Evolutionary conservation across 257 asterid genomes (phyloP).

Genomic region (Prunella vulgaris): DNA sequence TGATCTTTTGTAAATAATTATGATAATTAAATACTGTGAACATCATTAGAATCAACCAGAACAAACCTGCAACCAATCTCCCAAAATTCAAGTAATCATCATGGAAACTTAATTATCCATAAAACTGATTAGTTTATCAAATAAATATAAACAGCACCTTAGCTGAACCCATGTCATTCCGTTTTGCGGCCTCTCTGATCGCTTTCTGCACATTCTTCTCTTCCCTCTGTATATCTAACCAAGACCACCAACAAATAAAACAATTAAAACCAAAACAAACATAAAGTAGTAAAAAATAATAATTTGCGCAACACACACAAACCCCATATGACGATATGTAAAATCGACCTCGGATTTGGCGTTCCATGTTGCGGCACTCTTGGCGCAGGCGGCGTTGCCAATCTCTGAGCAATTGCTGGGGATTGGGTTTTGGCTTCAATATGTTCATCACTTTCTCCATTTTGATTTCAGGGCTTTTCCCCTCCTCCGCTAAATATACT

Average conservation of each 20-base stretch:
- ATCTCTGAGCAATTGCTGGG: constrained; percentile 80
- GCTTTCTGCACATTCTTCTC: constrained; percentile 95
- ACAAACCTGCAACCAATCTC: neutral
- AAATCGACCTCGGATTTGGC: constrained; percentile 77
- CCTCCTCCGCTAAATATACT: neutral
- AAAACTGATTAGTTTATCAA: neutral
- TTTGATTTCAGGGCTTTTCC: neutral
- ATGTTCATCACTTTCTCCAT: constrained; percentile 78
- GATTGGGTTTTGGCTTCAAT: constrained; percentile 82
- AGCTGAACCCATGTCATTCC: constrained; percentile 97
- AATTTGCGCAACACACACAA: neutral
- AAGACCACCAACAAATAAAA: constrained; percentile 19
- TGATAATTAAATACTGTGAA: neutral
- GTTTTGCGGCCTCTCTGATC: constrained; percentile 88
- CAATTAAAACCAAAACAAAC: neutral
- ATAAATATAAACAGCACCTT: constrained; percentile 42
- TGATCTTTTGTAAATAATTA: neutral
- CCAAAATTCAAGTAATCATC: neutral
- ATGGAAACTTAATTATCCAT: neutral
- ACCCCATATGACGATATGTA: neutral
- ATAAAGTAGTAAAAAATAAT: neutral
- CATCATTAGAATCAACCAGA: neutral
- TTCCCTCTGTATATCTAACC: constrained; percentile 87
- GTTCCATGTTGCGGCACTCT: constrained; percentile 88
- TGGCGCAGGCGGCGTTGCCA: constrained; percentile 98